Evolutionary conservation across 225 moss, liverwort and hornwort genomes (phyloP), one percentile per base, ranked within the genome.

Genomic region (Thuidium tamariscinum): DNA sequence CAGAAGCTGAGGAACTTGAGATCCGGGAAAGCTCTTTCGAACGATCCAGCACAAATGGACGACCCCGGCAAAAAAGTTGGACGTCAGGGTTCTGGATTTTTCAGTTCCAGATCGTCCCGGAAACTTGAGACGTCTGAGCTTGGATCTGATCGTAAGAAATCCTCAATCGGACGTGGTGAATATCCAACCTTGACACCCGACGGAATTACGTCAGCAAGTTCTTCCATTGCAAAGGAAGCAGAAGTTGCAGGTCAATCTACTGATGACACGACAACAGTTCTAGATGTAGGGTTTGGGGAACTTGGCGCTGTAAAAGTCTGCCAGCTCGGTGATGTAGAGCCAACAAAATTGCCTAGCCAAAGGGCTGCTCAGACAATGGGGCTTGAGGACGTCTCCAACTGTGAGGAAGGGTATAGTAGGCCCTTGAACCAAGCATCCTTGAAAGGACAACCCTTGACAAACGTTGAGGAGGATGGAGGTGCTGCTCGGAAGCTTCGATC

Each of bases 271-370:
- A 75, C 76, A n/a, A 55, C 29, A 36, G 63, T 86, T 80, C 48
- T 93, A 46, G 54, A 92, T 69, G 90, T 93, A 34, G 93, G 93
- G 46, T 88, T 91, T 79, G 93, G 91, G 41, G 93, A 90, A 69
- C 74, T 46, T 76, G 93, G 93, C 21, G 91, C 91, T 74, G 90
- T 93, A 14, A 92, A 84, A 67, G 54, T 93, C 52, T 82, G 90
- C 62, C 93, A 93, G 61, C 84, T 89, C 41, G 90, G 90, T 77
- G 87, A 90, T 70, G 73, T 74, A 65, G 68, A 84, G 65, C 74
- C 84, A 49, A 48, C 87, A 61, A 57, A 37, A 15, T 77, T 83
- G 85, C 81, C 80, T 66, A 79, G 82, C 51, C 85, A 54, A 71
- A 88, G 64, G 34, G 46, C 44, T 68, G 54, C 11, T 44, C 68